Evolutionary conservation across 2,329 filamentous ascomycete species (phyloP).

Genomic region (Pseudogymnoascus sp.): DNA sequence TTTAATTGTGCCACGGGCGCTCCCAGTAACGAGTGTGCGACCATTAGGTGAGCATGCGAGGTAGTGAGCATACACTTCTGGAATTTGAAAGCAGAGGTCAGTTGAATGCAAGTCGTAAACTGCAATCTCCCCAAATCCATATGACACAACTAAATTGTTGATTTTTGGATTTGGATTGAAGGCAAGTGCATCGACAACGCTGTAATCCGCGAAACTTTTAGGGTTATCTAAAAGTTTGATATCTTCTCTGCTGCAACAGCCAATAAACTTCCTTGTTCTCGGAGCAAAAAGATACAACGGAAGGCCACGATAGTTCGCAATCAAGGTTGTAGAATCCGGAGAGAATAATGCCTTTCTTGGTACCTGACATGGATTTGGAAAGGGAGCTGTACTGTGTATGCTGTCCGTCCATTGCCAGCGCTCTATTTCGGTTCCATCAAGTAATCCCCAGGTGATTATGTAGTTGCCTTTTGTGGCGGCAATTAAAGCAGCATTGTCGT

Average conservation of each 20-base stretch:
- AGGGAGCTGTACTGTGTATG: background rate
- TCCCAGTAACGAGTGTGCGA: background rate
- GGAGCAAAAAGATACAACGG: conserved; percentile 20
- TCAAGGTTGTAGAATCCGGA: conserved; percentile 9
- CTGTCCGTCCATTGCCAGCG: background rate
- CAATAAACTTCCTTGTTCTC: conserved; percentile 20
- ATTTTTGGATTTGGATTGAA: background rate
- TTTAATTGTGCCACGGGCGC: background rate
- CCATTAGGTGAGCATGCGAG: background rate
- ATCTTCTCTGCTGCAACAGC: conserved; percentile 23
- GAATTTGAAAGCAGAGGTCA: background rate
- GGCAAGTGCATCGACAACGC: background rate
- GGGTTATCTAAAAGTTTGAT: conserved; percentile 14
- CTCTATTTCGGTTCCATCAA: background rate
- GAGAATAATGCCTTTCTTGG: conserved; percentile 16
- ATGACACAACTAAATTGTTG: background rate
- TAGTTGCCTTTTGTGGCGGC: conserved; percentile 20
- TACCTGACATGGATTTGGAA: background rate
- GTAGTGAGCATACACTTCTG: background rate
- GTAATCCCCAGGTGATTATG: conserved; percentile 20
- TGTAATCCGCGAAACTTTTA: background rate
- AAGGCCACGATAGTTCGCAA: conserved; percentile 13
- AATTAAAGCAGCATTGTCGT: conserved; percentile 18
- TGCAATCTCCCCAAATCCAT: background rate
- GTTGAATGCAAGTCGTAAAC: background rate